These are phyloP conservation scores for Colletotrichum limetticola DNA, from an alignment of 2,329 filamentous ascomycete genomes.

Conservation along the genomic window DNA sequence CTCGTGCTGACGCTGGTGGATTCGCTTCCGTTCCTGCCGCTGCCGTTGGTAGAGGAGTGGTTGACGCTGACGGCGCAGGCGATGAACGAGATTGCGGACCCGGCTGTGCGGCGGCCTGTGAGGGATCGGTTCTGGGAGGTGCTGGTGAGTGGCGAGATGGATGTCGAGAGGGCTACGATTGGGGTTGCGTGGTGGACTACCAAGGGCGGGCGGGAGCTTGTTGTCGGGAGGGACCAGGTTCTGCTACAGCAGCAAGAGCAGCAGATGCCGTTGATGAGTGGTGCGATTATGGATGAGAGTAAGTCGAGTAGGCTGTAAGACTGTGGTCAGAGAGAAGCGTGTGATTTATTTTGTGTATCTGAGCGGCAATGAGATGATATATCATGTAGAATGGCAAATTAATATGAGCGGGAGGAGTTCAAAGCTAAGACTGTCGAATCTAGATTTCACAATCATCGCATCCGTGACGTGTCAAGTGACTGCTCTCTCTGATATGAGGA, in stretches of 20 bases:
- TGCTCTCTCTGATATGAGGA: background rate
- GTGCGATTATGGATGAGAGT: constrained; percentile 54
- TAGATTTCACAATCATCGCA: too few species aligned
- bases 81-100: constrained; percentile 72
- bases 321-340: background rate
- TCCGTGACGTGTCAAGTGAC: background rate
- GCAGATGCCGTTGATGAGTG: constrained; percentile 62
- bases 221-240: constrained; percentile 44
- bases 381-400: background rate
- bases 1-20: constrained; percentile 83
- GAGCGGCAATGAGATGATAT: background rate
- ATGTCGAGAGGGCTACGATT: constrained; percentile 82
- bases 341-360: background rate
- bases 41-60: constrained; percentile 82
- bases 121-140: constrained; percentile 83
- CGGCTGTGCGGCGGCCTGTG: constrained; percentile 70
- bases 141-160: constrained; percentile 84
- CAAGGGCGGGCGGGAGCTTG: constrained; percentile 63
- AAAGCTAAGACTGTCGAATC: background rate
- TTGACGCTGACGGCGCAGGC: constrained; percentile 76
- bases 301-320: constrained; percentile 49
- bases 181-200: constrained; percentile 89
- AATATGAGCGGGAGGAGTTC: background rate
- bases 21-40: constrained; percentile 77
- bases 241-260: background rate